Base-by-base conservation (phyloP, 768 basidiomycete genomes). In the Hygrophoropsis aurantiaca region DNA sequence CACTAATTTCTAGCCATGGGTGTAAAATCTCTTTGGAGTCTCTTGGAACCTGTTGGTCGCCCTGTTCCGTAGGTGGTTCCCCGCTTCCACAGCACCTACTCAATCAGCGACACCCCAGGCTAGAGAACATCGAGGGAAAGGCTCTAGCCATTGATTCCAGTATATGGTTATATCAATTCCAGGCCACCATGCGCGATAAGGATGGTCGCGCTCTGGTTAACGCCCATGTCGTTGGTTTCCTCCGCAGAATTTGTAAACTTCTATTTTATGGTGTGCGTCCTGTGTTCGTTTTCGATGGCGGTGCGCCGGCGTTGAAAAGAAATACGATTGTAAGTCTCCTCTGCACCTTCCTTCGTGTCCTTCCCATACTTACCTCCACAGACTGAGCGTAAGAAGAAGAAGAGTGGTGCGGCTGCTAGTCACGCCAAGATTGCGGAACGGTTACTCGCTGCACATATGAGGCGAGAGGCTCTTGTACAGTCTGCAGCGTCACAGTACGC, bases 151-250 rank as follows among this genome's bases (percentile, higher is more conserved):
- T 99, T 46, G 97, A 99, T 68, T 97, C 94, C 3, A 97, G 93
- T 56, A 98, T 99, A 53, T 99, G 97, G 97, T 84, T 99, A 44
- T 99, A 99, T 67, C 97, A 99, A 66, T 99, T 99, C 60, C 95
- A 98, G 70, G 94, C 95, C 18, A 97, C 97, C 8, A 97, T 98
- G 94, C 83, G 97, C 19, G 94, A 95, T 68, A 97, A 93, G 60
- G 93, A 97, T 49, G 97, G 97, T 21, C 82, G 85, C 19, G 90
- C 80, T 11, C 71, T 99, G 36, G 81, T 87, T 43, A 97, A 97
- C 60, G 94, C 95, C 1, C 97, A 97, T 68, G 84, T 99, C 13
- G 71, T 98, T 36, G 94, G 95, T 46, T 90, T 90, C 66, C 70
- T 91, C 36, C 79, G 95, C 24, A 80, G 97, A 2, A 97, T 98